Evolutionary conservation across 306 rosid species (phyloP).

Genomic region (Trifolium subterraneum): DNA sequence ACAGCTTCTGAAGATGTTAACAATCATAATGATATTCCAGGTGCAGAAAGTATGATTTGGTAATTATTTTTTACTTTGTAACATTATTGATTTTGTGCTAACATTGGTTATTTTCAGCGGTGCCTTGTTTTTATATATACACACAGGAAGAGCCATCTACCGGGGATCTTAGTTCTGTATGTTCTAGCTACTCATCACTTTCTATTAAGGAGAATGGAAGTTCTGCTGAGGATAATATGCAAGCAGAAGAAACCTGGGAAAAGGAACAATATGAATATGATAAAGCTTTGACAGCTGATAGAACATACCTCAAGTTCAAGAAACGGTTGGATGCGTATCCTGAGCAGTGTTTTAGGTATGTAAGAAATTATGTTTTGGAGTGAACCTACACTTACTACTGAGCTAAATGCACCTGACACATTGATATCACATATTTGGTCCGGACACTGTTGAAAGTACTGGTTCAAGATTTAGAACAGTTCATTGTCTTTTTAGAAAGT

Average conservation of each 20-base stretch:
- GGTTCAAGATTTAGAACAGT: slow-evolving; percentile 5
- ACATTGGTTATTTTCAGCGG: slow-evolving; percentile 59
- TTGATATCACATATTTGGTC: neutral
- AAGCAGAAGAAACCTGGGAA: slow-evolving; percentile 66
- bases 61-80: neutral
- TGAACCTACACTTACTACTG: neutral
- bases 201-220: slow-evolving; percentile 57
- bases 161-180: slow-evolving; percentile 56
- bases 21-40: slow-evolving; percentile 54
- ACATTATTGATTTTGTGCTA: neutral
- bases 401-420: slow-evolving; percentile 14
- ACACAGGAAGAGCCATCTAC: slow-evolving; percentile 57
- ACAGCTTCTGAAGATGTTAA: slow-evolving; percentile 12
- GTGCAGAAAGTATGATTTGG: slow-evolving; percentile 20
- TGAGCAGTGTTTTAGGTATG: slow-evolving; percentile 89
- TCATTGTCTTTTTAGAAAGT: neutral
- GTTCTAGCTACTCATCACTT: slow-evolving; percentile 66
- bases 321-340: slow-evolving; percentile 80
- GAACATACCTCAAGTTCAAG: slow-evolving; percentile 89
- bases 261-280: slow-evolving; percentile 84
- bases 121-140: slow-evolving; percentile 89
- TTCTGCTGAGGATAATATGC: slow-evolving; percentile 49
- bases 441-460: neutral
- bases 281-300: slow-evolving; percentile 80
- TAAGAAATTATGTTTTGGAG: slow-evolving; percentile 4